Base-by-base conservation (phyloP, 176 grass and related monocot genomes). In the Oryza glumipatula region DNA sequence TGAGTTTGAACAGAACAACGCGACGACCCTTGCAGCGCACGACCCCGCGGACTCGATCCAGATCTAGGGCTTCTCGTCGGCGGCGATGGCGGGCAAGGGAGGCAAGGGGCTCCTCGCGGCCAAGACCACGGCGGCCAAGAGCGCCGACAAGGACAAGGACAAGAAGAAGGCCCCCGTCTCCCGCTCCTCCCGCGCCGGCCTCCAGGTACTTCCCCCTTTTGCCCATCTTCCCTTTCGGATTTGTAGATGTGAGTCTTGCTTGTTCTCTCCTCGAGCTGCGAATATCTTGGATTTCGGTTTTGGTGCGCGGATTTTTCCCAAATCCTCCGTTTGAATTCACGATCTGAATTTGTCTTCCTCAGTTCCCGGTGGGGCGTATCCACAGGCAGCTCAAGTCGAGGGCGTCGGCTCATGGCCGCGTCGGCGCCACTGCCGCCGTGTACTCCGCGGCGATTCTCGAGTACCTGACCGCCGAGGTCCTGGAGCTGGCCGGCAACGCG, bases 151-250 rank as follows among this genome's bases (percentile, higher is more conserved):
- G 80, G 88, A 86, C 78, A 94, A 94, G 90, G 88, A 92, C 73
- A 95, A 84, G 82, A 95, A 95, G 86, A 95, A 90, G 72, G 77
- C 86, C 33, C 93, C 93, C 7, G 76, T 95, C 48, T 95, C 93
- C 19, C 90, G 88, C 79, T 95, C 93, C 23, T 95, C 86, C 2
- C 88, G 90, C 66, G 93, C 90, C 49, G 93, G 90, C 26, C 91
- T 95, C 39, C 90, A 95, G 90, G 93, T 88, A 0, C 22, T 10
- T 3, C 17, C 21, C 21, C 43, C 22, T 14, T 14, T 67, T 6
- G 2, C 4, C 22, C 33, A 11, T 39, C 17, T 11, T 2, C 22
- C 1, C 11, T 36, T n/a, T 23, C 0, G 2, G 15, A 2, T 66
- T 17, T 51, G 1, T 39, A 32, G 13, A 2, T 8, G 16, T 21